phyloP scores from a whole-genome alignment of 768 basidiomycete genomes.

The Lentinula boryana region DNA sequence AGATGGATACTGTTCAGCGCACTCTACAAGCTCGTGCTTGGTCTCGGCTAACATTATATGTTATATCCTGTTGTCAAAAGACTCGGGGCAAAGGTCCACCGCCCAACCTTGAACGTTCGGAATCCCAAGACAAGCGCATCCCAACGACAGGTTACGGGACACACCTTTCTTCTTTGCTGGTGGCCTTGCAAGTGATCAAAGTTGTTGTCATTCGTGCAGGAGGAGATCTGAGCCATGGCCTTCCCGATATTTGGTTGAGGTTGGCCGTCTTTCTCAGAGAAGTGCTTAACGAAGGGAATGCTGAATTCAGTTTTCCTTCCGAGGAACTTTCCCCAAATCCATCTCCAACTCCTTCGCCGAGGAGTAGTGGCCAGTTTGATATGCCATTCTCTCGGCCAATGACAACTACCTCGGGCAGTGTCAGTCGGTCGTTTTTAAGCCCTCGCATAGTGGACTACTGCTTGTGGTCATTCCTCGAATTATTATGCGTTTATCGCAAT shows the following conservation, averaged over 20 bases:
- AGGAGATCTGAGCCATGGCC: constrained; percentile 45
- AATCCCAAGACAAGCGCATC: constrained; percentile 33
- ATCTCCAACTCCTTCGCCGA: constrained; percentile 50
- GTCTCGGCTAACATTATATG: constrained; percentile 57
- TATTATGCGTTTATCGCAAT: constrained; percentile 54
- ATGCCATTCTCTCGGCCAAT: constrained; percentile 20
- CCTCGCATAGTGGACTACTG: constrained; percentile 67
- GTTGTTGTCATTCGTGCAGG: constrained; percentile 58
- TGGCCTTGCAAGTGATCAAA: constrained; percentile 64
- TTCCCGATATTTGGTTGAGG: constrained; percentile 61
- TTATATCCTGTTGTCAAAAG: constrained; percentile 46
- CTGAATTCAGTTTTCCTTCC: constrained; percentile 46
- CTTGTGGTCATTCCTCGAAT: constrained; percentile 67
- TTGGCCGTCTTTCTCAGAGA: constrained; percentile 47
- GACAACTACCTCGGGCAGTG: constrained; percentile 13
- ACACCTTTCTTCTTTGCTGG: constrained; percentile 36
- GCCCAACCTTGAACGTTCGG: constrained; percentile 32
- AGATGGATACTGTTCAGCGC: constrained; percentile 41
- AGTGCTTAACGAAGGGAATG: constrained; percentile 52
- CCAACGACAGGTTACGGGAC: constrained; percentile 14
- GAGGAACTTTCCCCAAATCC: constrained; percentile 38
- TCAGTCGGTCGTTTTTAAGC: constrained; percentile 16
- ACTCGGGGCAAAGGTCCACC: constrained; percentile 15
- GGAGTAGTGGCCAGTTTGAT: constrained; percentile 36
- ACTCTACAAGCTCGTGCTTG: constrained; percentile 43